Base-by-base conservation (phyloP, 768 basidiomycete species). In the Naganishia vaughanmartiniae region DNA sequence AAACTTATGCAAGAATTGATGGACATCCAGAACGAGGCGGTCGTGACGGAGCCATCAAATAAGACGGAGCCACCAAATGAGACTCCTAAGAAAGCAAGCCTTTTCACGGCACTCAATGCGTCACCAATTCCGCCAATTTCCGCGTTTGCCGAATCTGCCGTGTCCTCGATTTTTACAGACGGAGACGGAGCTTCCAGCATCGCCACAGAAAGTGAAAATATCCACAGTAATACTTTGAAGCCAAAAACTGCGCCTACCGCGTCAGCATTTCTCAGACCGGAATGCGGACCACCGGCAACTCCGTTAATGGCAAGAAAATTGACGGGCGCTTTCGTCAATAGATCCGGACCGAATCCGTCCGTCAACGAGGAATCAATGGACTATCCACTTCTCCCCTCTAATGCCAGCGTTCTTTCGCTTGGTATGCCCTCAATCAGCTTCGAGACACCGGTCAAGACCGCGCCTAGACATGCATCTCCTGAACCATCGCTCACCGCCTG, bases 1-100 rank as follows among this genome's bases (percentile, higher is more conserved):
- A 63, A 63, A 24, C 30, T 63, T 15, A 63, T 63, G 60, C 36
- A 63, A n/a, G 60, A 63, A 45, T 30, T 63, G 60, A 45, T 63
- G 39, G 60, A 63, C 46, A 63, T 63, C 42, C 3, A 63, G 17
- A 45, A 63, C 60, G 60, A 45, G 42, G 36, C 60, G 24, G 60
- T 42, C 39, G 48, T 21, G 4, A 14, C 14, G 21, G 48, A 21
- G 24, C 14, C 56, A 10, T 6, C 56, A 6, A 30, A 6, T 21
- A n/a, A 26, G 6, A 6, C 54, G 28, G 15, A n/a, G 5, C 7
- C 39, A 34, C n/a, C 19, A 46, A 21, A 42, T 42, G 60, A 63
- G 5, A 63, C 42, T 28, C 60, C 60, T 26, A 42, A 26, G 60
- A 63, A 63, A 46, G 9, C 60, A 5, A 42, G 60, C 21, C 31